A percentile compares a stretch with the other conserved stretches of the same genome.
phyloP scores from a whole-genome alignment of 2,329 filamentous ascomycete species.

The Aspergillus pseudoglaucus region DNA sequence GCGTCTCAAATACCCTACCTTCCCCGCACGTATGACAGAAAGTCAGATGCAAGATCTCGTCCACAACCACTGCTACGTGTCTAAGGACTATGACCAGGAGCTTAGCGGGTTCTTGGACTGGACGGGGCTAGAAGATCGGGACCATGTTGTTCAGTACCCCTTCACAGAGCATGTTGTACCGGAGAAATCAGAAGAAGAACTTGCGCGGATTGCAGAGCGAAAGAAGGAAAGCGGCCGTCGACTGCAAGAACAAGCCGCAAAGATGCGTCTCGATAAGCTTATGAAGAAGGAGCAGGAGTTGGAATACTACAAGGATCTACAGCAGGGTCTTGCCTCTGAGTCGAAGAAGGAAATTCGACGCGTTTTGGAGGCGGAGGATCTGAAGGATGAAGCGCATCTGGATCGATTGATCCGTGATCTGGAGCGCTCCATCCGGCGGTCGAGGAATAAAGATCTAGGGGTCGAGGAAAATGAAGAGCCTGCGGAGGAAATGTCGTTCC shows the following conservation, averaged over 20 bases:
- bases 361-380: conserved; percentile 79
- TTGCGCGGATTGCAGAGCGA: conserved; percentile 82
- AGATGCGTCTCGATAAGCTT: conserved; percentile 91
- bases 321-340: conserved; percentile 62
- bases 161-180: conserved; percentile 84
- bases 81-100: conserved; percentile 74
- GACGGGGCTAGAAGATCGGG: conserved; percentile 83
- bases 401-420: conserved; percentile 82
- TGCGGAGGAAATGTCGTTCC: conserved; percentile 71
- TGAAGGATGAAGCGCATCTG: conserved; percentile 83
- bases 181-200: conserved; percentile 90
- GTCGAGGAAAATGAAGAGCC: conserved; percentile 75
- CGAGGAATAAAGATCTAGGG: conserved; percentile 87
- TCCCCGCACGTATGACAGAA: conserved; percentile 76
- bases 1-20: conserved; percentile 82
- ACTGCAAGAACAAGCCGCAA: conserved; percentile 90
- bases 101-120: conserved; percentile 74
- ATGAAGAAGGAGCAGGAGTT: conserved; percentile 94
- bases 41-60: conserved; percentile 85
- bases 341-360: conserved; percentile 89
- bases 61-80: conserved; percentile 82
- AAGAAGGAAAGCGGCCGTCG: conserved; percentile 90
- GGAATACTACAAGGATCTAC: conserved; percentile 85
- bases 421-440: conserved; percentile 81
- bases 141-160: conserved; percentile 85